Evolutionary conservation across 345 rosid genomes (phyloP).

Genomic region (Ceriops zippeliana): DNA sequence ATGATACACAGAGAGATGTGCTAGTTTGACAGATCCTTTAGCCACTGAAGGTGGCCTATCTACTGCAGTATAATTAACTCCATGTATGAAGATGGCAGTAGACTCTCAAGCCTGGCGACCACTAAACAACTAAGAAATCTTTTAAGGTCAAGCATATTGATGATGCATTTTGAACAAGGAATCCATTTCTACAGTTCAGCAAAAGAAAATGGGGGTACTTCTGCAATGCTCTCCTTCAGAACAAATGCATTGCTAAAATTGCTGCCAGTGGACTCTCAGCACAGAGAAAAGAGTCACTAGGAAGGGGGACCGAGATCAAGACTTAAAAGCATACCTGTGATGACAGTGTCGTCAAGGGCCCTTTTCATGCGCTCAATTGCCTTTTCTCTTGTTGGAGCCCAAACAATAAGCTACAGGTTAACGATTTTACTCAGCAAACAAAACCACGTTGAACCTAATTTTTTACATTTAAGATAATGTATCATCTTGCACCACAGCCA

Average conservation of each 20-base stretch:
- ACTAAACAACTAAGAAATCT: background rate
- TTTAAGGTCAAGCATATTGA: too few relatives aligned
- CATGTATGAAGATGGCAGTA: background rate
- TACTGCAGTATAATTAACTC: background rate
- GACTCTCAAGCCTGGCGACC: background rate
- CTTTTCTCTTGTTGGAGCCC: constrained; percentile 98
- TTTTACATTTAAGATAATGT: background rate
- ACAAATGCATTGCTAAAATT: background rate
- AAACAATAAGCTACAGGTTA: constrained; percentile 70
- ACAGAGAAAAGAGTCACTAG: background rate
- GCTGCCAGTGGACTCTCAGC: background rate
- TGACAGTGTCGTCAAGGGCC: constrained; percentile 90
- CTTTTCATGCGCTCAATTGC: constrained; percentile 98
- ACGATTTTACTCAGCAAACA: constrained; percentile 12
- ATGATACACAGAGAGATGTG: background rate
- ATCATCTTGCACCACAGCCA: background rate
- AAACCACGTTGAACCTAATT: constrained; percentile 12
- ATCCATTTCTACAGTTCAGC: background rate
- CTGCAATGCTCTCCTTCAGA: background rate
- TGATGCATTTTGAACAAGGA: background rate
- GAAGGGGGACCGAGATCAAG: background rate
- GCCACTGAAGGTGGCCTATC: too few relatives aligned
- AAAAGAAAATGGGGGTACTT: background rate
- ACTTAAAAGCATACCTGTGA: constrained; percentile 49
- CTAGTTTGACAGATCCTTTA: background rate